phyloP scores from a whole-genome alignment of 2,329 filamentous ascomycete genomes.

The Camillea tinctor region DNA sequence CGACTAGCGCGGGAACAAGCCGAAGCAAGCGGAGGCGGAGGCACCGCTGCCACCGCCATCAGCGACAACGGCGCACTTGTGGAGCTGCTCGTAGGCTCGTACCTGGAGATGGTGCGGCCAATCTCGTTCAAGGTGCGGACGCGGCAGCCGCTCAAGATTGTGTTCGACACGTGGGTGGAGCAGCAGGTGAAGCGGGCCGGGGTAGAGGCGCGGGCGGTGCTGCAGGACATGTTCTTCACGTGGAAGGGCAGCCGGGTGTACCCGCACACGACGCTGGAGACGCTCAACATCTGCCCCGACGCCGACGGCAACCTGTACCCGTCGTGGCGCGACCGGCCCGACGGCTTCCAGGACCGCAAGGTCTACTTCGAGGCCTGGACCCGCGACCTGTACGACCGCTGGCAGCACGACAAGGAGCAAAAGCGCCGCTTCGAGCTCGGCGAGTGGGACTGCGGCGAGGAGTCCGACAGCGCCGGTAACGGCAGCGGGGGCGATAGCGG shows the following conservation, averaged over 20 bases:
- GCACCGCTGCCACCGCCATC: constrained; percentile 2
- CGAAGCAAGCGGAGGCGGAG: constrained; percentile 3
- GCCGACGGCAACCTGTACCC: constrained; percentile 42
- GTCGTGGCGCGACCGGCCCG: constrained; percentile 28
- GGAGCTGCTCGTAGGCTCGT: constrained; percentile 66
- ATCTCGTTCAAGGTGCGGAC: constrained; percentile 66
- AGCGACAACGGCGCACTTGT: constrained; percentile 42
- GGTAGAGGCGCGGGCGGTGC: constrained; percentile 34
- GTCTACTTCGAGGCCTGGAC: constrained; percentile 81
- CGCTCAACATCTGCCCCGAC: constrained; percentile 58
- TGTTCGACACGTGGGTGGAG: constrained; percentile 68
- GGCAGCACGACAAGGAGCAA: constrained; percentile 49
- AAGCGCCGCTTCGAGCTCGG: constrained; percentile 42
- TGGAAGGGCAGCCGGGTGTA: constrained; percentile 75
- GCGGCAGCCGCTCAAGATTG: constrained; percentile 64
- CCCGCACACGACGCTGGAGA: constrained; percentile 70
- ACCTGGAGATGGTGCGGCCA: constrained; percentile 58
- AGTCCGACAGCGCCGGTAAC: constrained; percentile 22
- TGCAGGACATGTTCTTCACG: constrained; percentile 68
- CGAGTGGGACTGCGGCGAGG: constrained; percentile 37
- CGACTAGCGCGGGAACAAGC: constrained; percentile 21
- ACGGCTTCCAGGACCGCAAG: constrained; percentile 33
- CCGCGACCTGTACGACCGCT: constrained; percentile 53
- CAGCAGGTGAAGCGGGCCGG: constrained; percentile 52
- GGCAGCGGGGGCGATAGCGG: constrained; percentile 6